Evolutionary conservation across 768 basidiomycete genomes (phyloP).

Genomic region (Kwoniella pini): DNA sequence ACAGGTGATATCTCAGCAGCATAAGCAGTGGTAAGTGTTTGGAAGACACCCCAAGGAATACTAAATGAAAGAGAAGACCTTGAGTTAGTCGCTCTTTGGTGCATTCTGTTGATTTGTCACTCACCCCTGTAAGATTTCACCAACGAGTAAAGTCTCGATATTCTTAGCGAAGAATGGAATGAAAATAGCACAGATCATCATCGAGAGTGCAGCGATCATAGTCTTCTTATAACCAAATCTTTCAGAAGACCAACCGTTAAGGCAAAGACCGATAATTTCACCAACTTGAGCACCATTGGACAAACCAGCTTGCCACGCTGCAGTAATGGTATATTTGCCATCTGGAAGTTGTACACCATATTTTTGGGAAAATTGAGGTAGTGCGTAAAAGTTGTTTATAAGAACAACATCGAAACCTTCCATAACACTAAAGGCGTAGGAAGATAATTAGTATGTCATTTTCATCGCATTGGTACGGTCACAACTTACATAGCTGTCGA

Average conservation of each 20-base stretch:
- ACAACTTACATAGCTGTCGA: conserved; percentile 12
- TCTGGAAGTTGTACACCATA: conserved; percentile 31
- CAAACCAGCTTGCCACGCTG: conserved; percentile 54
- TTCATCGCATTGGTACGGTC: background rate
- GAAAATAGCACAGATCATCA: conserved; percentile 38
- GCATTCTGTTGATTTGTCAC: background rate
- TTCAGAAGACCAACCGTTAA: conserved; percentile 38
- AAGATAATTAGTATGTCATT: too few relatives aligned
- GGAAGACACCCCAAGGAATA: conserved; percentile 54
- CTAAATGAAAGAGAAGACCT: conserved; percentile 22
- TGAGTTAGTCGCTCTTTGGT: background rate
- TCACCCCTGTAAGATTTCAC: conserved; percentile 34
- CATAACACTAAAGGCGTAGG: background rate
- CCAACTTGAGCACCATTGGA: conserved; percentile 50
- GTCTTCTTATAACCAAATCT: conserved; percentile 50
- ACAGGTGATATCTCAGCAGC: conserved; percentile 52
- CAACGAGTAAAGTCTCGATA: conserved; percentile 39
- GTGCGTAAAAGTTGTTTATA: conserved; percentile 23
- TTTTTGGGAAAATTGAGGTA: conserved; percentile 32
- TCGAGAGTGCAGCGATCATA: conserved; percentile 32
- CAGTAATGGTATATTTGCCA: conserved; percentile 46
- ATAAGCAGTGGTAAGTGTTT: conserved; percentile 52
- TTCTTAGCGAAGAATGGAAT: conserved; percentile 42
- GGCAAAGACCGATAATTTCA: conserved; percentile 47
- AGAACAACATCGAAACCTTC: conserved; percentile 20